Evolutionary conservation across 768 basidiomycete species (phyloP).

Genomic region (Pisolithus sp.): DNA sequence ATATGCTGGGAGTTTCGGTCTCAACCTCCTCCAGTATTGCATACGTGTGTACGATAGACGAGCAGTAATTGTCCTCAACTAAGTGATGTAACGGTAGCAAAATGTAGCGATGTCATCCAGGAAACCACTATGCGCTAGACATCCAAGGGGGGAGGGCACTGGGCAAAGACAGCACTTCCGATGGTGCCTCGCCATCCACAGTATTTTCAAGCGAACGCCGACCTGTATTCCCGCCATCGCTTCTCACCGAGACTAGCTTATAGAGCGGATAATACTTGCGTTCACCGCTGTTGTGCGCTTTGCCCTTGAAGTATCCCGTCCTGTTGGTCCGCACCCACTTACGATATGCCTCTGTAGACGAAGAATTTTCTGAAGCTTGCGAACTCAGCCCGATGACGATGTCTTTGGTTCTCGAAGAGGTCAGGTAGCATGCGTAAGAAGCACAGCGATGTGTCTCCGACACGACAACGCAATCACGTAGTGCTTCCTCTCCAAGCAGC

Average conservation of each 20-base stretch:
- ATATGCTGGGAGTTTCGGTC: too few relatives aligned
- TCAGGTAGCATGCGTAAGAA: conserved; percentile 27
- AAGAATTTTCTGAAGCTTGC: conserved; percentile 13
- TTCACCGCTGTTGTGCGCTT: conserved; percentile 16
- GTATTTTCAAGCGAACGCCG: conserved; percentile 9
- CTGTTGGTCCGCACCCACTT: conserved; percentile 20
- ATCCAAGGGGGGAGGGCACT: conserved; percentile 13
- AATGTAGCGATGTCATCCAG: too few relatives aligned
- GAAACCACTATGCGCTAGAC: background rate
- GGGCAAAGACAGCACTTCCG: conserved; percentile 3
- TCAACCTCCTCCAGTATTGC: too few relatives aligned
- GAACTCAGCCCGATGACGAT: conserved; percentile 23
- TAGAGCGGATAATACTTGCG: conserved; percentile 25
- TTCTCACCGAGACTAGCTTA: conserved; percentile 23
- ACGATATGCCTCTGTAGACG: conserved; percentile 5
- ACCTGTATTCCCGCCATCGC: conserved; percentile 13
- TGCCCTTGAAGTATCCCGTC: conserved; percentile 23
- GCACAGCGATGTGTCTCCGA: conserved; percentile 30
- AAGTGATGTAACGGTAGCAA: too few relatives aligned
- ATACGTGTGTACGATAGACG: too few relatives aligned
- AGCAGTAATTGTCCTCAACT: too few relatives aligned
- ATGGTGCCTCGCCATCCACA: background rate
- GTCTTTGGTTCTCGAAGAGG: conserved; percentile 9
- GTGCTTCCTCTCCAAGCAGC: conserved; percentile 19
- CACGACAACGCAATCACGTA: conserved; percentile 24